Evolutionary conservation across 331 rosid species (phyloP).

Genomic region (Ulmus americana): DNA sequence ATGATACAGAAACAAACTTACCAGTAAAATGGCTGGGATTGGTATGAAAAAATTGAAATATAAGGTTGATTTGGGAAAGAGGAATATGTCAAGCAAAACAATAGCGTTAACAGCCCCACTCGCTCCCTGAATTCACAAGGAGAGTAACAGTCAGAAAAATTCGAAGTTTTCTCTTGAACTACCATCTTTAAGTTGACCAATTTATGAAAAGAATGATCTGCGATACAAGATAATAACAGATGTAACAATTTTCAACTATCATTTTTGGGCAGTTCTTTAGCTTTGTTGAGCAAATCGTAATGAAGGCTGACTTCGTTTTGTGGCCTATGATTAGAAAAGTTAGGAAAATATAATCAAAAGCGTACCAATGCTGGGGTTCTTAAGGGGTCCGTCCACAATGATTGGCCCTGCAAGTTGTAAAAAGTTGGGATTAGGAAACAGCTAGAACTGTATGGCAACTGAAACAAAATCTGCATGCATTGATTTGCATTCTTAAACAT

Average conservation of each 20-base stretch:
- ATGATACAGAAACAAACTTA: constrained; percentile 31
- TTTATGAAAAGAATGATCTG: background rate
- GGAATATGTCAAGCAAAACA: constrained; percentile 73
- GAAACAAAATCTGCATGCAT: constrained; percentile 18
- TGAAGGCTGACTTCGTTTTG: constrained; percentile 1
- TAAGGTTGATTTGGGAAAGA: constrained; percentile 60
- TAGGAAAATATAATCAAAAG: constrained; percentile 10
- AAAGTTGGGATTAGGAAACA: constrained; percentile 8
- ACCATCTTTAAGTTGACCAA: background rate
- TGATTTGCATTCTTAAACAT: background rate
- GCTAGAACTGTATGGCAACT: constrained; percentile 2
- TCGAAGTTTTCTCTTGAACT: constrained; percentile 20
- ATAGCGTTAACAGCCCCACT: constrained; percentile 86
- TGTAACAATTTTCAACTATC: background rate
- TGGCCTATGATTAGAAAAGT: constrained; percentile 15
- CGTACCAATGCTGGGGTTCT: constrained; percentile 55
- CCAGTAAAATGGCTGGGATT: constrained; percentile 76
- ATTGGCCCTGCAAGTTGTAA: constrained; percentile 37
- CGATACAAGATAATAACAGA: background rate
- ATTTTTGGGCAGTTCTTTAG: background rate
- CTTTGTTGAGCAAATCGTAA: constrained; percentile 19
- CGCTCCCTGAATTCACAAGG: constrained; percentile 63
- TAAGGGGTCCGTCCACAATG: constrained; percentile 27
- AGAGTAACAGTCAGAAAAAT: constrained; percentile 17
- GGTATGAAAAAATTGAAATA: constrained; percentile 61